A percentile compares a stretch with the other conserved stretches of the same genome.
These are phyloP conservation scores for Cryptococcus depauperatus DNA, from an alignment of 1,284 basidiomycete species.

Conservation along the genomic window DNA sequence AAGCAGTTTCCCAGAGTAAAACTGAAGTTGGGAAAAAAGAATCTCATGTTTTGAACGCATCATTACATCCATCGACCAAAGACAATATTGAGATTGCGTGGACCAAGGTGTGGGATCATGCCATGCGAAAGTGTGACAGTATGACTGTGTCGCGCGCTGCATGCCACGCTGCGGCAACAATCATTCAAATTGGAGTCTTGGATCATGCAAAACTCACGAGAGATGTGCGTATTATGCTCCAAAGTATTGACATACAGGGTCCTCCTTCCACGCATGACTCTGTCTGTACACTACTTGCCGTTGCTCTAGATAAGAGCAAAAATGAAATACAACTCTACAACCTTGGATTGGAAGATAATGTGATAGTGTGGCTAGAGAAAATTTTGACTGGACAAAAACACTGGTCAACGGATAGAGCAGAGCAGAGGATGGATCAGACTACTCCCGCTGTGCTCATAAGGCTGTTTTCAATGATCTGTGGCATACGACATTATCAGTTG, in stretches of 20 bases:
- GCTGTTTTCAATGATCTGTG: slow-evolving; percentile 58
- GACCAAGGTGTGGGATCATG: slow-evolving; percentile 72
- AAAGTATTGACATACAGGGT: slow-evolving; percentile 77
- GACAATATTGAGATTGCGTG: slow-evolving; percentile 49
- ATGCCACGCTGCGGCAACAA: slow-evolving; percentile 61
- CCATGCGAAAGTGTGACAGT: slow-evolving; percentile 62
- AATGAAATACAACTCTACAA: slow-evolving; percentile 72
- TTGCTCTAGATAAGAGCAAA: slow-evolving; percentile 59
- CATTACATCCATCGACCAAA: slow-evolving; percentile 6
- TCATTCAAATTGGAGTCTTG: slow-evolving; percentile 48
- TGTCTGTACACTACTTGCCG: slow-evolving; percentile 67
- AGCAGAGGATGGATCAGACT: slow-evolving; percentile 49
- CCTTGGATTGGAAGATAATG: slow-evolving; percentile 72
- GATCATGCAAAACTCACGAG: slow-evolving; percentile 53
- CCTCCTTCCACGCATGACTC: slow-evolving; percentile 75
- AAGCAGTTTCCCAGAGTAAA: slow-evolving; percentile 4
- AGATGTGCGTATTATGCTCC: slow-evolving; percentile 66
- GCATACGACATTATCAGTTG: slow-evolving; percentile 36
- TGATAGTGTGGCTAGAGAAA: slow-evolving; percentile 62
- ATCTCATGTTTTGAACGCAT: slow-evolving; percentile 1
- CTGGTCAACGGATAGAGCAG: slow-evolving; percentile 47
- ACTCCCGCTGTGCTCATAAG: slow-evolving; percentile 52
- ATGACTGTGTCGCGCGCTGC: slow-evolving; percentile 66
- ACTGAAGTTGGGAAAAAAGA: not conserved
- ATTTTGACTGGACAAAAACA: slow-evolving; percentile 30